Percentiles rank a stretch among this genome's conserved stretches.
These are phyloP conservation scores for Pseudogymnoascus sp. DNA, from an alignment of 2,329 filamentous ascomycete genomes.

Conservation along the genomic window DNA sequence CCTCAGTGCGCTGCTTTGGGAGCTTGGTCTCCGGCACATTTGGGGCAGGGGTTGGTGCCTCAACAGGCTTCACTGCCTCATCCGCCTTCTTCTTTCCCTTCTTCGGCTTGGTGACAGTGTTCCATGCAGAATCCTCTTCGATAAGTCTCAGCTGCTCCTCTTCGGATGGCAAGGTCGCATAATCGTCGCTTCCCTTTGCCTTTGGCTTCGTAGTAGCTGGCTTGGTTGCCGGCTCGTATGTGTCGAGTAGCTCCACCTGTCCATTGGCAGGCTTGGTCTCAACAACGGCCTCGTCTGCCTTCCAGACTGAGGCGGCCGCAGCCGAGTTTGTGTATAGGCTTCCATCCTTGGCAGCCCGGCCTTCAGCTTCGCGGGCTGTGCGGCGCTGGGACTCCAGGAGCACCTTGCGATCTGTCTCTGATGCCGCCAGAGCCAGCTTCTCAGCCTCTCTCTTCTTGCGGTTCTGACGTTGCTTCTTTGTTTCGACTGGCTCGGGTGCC, in stretches of 20 bases:
- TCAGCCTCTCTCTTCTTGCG: constrained; percentile 78
- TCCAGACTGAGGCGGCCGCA: constrained; percentile 42
- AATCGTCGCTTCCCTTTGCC: constrained; percentile 16
- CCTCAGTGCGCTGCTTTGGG: not conserved
- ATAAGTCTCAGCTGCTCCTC: constrained; percentile 57
- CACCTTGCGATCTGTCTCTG: constrained; percentile 70
- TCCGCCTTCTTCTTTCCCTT: constrained; percentile 34
- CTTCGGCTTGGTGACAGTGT: constrained; percentile 47
- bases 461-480: constrained; percentile 95
- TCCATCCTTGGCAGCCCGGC: constrained; percentile 76
- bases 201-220: constrained; percentile 24
- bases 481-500: constrained; percentile 63
- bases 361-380: constrained; percentile 73
- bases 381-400: constrained; percentile 79
- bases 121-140: constrained; percentile 47
- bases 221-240: constrained; percentile 41
- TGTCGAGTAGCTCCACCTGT: constrained; percentile 50
- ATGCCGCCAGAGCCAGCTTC: constrained; percentile 67
- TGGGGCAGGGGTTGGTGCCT: constrained; percentile 3
- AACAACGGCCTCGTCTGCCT: constrained; percentile 26
- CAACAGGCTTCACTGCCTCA: constrained; percentile 14
- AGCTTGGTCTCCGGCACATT: not conserved
- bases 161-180: constrained; percentile 44
- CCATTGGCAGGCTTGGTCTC: constrained; percentile 27
- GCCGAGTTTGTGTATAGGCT: constrained; percentile 43